Evolutionary conservation across 2,329 filamentous ascomycete species (phyloP), one percentile per base, ranked within the genome.

Genomic region (Penicillium paneum): DNA sequence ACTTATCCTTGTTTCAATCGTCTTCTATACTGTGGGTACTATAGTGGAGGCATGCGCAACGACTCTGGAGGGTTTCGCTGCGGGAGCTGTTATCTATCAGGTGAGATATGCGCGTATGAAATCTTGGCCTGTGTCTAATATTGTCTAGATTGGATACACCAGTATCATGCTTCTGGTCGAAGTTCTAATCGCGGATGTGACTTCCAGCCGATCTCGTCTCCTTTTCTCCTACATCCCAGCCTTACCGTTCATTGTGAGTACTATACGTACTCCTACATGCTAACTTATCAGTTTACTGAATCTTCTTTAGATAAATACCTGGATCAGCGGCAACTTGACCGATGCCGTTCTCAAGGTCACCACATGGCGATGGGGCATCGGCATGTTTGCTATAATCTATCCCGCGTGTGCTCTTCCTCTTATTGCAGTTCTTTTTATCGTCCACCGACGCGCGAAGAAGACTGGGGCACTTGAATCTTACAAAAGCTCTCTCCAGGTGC

Each of bases 161-260:
- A 78, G 78, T 61, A 75, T 86, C 26, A 75, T 85, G 17, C 72
- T 88, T 12, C 75, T 88, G 1, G 76, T 87, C 21, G 83, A 88
- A 68, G 82, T 88, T 62, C 79, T 88, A 55, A 75, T 88, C 42
- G 84, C 79, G 41, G 85, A 88, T 60, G 77, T 84, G 26, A 86
- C 84, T 2, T 87, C 85, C 1, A 80, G 83, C 7, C 80, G 83
- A 13, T 77, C 82, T 11, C 83, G 85, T 64, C 74, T 88, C 8
- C 74, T 88, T 61, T 87, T 86, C 74, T 85, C 81, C 44, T 88
- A 85, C 64, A 73, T 87, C n/a, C 83, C 83, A 0, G 80, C 81
- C 0, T 66, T 79, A 3, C 83, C 83, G 0, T 85, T 84, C 62
- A 64, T 86, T 41, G 74, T 76, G 58, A 63, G 70, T 42, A 3